phyloP scores from a whole-genome alignment of 306 rosid species.

The Rosa chinensis region DNA sequence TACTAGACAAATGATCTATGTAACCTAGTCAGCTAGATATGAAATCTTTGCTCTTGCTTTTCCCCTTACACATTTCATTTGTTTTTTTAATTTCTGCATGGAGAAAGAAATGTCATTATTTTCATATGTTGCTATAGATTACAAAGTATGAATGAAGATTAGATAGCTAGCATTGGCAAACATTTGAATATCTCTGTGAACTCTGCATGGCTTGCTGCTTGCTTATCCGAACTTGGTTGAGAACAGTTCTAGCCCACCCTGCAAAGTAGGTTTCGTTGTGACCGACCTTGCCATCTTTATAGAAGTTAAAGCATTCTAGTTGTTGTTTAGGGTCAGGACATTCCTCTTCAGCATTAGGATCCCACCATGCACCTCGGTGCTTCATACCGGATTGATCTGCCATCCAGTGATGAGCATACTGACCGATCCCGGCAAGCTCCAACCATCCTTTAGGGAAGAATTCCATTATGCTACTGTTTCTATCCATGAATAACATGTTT shows the following conservation, averaged over 20 bases:
- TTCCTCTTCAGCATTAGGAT: constrained; percentile 7
- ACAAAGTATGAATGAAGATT: not conserved
- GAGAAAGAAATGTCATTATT: not conserved
- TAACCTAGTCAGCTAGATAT: not conserved
- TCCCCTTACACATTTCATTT: not conserved
- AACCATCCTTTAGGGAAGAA: constrained; percentile 41
- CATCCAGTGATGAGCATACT: constrained; percentile 35
- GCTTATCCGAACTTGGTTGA: constrained; percentile 4
- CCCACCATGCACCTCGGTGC: constrained; percentile 32
- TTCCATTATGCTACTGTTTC: constrained; percentile 36
- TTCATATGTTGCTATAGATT: not conserved
- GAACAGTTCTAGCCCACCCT: constrained; percentile 30
- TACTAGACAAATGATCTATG: constrained; percentile 1
- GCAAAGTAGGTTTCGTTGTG: constrained; percentile 37
- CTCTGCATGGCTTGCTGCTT: constrained; percentile 11
- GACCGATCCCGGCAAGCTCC: constrained; percentile 38
- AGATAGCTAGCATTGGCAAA: constrained; percentile 14
- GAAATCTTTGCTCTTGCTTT: not conserved
- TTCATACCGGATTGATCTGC: constrained; percentile 35
- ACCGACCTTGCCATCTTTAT: constrained; percentile 30
- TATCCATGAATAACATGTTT: constrained; percentile 36
- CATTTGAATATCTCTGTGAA: not conserved
- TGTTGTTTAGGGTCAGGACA: constrained; percentile 21
- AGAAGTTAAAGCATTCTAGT: constrained; percentile 21
- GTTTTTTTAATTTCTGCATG: not conserved